These are phyloP conservation scores for Croton laevigatus DNA, from an alignment of 441 rosid species.

Conservation along the genomic window DNA sequence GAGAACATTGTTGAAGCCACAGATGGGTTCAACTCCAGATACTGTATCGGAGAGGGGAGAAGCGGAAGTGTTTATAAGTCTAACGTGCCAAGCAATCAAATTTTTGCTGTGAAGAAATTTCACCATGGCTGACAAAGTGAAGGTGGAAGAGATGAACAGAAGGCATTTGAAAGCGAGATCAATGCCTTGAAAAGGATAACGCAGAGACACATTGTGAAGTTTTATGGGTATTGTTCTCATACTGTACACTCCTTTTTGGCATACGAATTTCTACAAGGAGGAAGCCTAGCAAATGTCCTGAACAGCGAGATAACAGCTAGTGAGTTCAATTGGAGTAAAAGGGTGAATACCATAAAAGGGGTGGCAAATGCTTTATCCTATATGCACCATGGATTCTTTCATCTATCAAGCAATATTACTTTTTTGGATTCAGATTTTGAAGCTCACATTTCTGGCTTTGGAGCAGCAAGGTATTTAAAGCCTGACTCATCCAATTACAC, in stretches of 20 bases:
- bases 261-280: neutral
- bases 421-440: neutral
- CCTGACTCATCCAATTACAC: neutral
- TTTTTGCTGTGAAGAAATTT: neutral
- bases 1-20: conserved; percentile 14
- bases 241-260: neutral
- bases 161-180: neutral
- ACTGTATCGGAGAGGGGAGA: conserved; percentile 19
- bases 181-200: neutral
- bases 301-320: neutral
- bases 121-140: neutral
- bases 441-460: neutral
- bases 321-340: neutral
- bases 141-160: neutral
- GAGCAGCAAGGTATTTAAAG: neutral
- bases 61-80: neutral
- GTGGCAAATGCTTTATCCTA: neutral
- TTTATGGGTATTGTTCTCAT: neutral
- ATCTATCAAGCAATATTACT: neutral
- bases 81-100: neutral
- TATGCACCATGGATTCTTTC: neutral
- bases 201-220: neutral
- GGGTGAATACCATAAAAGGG: neutral
- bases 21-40: conserved; percentile 9
- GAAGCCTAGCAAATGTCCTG: neutral